Percentiles rank a stretch among this genome's conserved stretches.
phyloP scores from a whole-genome alignment of 148 eudicot genomes.

The Tetragonia tetragonoides region DNA sequence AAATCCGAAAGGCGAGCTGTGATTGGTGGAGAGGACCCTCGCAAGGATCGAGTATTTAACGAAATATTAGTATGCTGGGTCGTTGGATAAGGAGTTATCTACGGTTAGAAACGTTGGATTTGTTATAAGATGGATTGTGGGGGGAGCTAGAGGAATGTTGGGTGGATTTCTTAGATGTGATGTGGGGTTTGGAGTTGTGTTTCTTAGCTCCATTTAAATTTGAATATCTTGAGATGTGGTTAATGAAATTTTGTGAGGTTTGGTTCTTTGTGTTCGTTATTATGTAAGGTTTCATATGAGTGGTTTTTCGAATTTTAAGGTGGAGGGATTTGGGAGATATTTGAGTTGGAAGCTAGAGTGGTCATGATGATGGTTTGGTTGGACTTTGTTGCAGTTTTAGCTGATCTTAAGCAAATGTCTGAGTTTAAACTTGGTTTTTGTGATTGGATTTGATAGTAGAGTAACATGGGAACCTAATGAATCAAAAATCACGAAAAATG shows the following conservation, averaged over 20 bases:
- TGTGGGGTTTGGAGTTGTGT: constrained; percentile 33
- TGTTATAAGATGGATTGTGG: background rate
- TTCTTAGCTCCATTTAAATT: constrained; percentile 36
- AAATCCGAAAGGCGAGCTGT: constrained; percentile 23
- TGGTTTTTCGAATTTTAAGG: constrained; percentile 9
- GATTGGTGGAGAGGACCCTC: constrained; percentile 34
- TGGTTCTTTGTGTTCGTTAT: constrained; percentile 28
- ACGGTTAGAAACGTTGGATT: constrained; percentile 34
- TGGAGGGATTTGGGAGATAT: constrained; percentile 35
- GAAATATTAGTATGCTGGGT: constrained; percentile 1
- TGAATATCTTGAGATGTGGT: constrained; percentile 23
- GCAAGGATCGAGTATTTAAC: constrained; percentile 32
- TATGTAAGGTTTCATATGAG: constrained; percentile 50
- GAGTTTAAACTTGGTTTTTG: background rate
- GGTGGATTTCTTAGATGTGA: constrained; percentile 14
- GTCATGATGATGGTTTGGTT: constrained; percentile 35
- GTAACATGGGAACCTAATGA: constrained; percentile 22
- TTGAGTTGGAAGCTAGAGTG: constrained; percentile 31
- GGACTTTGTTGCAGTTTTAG: constrained; percentile 29
- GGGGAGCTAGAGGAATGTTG: background rate
- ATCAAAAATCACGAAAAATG: constrained; percentile 31
- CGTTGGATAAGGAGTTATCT: constrained; percentile 45
- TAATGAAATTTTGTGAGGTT: constrained; percentile 26
- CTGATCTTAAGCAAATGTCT: constrained; percentile 12
- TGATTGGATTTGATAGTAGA: constrained; percentile 9